Evolutionary conservation across 1,284 basidiomycete species (phyloP), one percentile per base, ranked within the genome.

Genomic region (Blastosporella zonata): DNA sequence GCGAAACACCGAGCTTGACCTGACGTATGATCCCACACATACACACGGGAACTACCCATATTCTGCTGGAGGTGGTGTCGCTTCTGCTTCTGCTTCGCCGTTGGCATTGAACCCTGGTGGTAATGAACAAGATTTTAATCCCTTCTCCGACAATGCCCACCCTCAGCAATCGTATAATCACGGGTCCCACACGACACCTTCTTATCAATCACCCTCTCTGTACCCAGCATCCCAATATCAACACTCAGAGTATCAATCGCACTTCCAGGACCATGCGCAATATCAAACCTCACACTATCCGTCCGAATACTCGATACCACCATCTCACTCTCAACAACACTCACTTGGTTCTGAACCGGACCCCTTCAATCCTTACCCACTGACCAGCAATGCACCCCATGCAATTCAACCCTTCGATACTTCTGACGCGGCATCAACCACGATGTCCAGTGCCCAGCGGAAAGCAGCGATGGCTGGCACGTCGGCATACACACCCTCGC

Each of bases 401-500:
- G 34, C 44, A 21, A 53, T 60, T 23, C 50, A 52, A 29, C 58
- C 57, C 12, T 60, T 58, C 28, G 52, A 54, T 35, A 45, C 21
- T 21, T 47, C 52, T 21, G 57, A 62, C 27, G 43, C 49, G n/a
- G 49, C 50, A n/a, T 55, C 58, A 3, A 47, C 52, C 18, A 56
- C 63, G 1, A 59, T 60, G 46, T 72, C 78, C 1, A 64, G 69
- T 37, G 66, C 69, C 38, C 72, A 71, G 42, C 68, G 72, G 43
- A 83, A 82, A 64, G 79, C 77, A 12, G 70, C 71, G 1, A 70
- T 75, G 68, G 74, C 78, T 18, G 75, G 77, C 22, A 49, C 64
- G 17, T 53, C 69, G 6, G 50, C 56, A 17, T 72, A 79, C 55
- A 70, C 66, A 47, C 67, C 76, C 8, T 67, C 81, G 23, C 75